phyloP scores from a whole-genome alignment of 2,329 filamentous ascomycete genomes.

The Aspergillus sp. region DNA sequence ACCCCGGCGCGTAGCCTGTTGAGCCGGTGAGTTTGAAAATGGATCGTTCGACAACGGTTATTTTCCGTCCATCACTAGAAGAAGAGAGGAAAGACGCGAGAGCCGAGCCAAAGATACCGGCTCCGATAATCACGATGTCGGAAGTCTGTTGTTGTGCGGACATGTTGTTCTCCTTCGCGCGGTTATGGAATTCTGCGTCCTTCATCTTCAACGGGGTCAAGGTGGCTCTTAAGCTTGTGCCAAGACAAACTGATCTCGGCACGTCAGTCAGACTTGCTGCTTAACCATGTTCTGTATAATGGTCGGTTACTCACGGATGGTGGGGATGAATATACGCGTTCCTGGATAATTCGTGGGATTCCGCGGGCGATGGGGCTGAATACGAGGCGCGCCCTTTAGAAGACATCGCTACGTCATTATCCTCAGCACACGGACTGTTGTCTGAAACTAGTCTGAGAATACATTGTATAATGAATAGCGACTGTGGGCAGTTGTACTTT shows the following conservation, averaged over 20 bases:
- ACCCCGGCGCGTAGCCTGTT: constrained; percentile 35
- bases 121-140: constrained; percentile 28
- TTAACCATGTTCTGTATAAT: not conserved
- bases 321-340: not conserved
- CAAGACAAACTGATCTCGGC: not conserved
- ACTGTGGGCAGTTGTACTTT: too few relatives aligned
- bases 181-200: too few relatives aligned
- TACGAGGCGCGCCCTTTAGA: not conserved
- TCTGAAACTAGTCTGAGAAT: too few relatives aligned
- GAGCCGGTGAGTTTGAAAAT: constrained; percentile 28
- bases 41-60: constrained; percentile 30
- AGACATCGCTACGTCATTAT: not conserved
- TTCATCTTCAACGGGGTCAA: not conserved
- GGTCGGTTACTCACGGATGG: not conserved
- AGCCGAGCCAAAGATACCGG: constrained; percentile 37
- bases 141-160: not conserved
- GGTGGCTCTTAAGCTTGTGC: not conserved
- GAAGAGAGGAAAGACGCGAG: constrained; percentile 32
- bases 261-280: not conserved
- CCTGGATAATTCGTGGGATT: not conserved
- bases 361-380: not conserved
- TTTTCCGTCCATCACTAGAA: constrained; percentile 13
- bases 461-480: accelerated
- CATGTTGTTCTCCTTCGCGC: not conserved
- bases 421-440: too few relatives aligned